Evolutionary conservation across 1,139 yeast genomes (phyloP).

Genomic region (Diutina pseudorugosa): DNA sequence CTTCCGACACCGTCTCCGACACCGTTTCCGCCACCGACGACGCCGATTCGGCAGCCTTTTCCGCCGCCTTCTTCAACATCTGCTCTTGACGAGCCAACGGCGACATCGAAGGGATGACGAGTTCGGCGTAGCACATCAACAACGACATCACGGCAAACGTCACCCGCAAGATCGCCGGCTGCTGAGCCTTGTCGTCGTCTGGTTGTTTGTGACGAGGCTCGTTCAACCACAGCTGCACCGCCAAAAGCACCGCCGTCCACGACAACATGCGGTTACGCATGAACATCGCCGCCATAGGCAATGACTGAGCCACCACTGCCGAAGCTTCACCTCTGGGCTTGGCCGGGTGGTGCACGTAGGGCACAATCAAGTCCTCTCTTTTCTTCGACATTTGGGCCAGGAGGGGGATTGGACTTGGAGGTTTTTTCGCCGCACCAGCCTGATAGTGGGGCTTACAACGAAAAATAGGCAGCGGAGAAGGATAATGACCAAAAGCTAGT

Average conservation of each 20-base stretch:
- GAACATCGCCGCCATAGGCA: constrained; percentile 63
- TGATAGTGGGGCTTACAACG: background rate
- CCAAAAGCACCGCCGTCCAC: constrained; percentile 20
- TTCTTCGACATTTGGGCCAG: background rate
- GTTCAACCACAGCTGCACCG: constrained; percentile 28
- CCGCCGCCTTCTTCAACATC: background rate
- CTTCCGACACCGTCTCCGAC: background rate
- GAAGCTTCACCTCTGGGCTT: constrained; percentile 36
- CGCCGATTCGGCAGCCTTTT: background rate
- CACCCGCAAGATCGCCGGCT: constrained; percentile 34
- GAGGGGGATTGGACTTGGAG: background rate
- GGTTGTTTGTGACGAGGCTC: constrained; percentile 11
- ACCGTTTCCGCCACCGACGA: background rate
- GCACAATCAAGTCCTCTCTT: constrained; percentile 2
- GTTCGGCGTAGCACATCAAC: constrained; percentile 42
- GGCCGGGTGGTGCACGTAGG: constrained; percentile 36
- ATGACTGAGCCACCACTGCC: constrained; percentile 40
- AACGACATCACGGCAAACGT: constrained; percentile 35
- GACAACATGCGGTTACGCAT: constrained; percentile 16
- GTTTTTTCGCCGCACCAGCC: background rate
- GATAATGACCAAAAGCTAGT: no score
- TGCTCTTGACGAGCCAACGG: background rate
- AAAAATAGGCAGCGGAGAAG: background rate
- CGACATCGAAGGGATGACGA: constrained; percentile 20
- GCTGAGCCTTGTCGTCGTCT: constrained; percentile 14